These are phyloP conservation scores for Bacterosira constricta DNA, from an alignment of 108 stramenopile genomes.

Conservation along the genomic window DNA sequence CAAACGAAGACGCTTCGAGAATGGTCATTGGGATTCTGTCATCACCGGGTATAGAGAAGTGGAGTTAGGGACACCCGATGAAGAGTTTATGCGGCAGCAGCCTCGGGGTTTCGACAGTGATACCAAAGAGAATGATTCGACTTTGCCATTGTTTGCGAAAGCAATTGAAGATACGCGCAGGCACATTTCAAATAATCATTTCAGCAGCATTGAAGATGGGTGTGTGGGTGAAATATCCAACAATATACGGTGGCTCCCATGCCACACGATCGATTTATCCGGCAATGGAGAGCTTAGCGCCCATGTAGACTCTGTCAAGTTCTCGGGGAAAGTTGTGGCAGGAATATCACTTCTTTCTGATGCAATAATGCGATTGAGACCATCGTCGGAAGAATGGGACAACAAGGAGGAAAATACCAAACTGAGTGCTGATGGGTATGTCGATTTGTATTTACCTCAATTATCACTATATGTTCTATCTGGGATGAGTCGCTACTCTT, in stretches of 20 bases:
- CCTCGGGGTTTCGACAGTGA: neutral
- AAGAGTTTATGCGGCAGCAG: neutral
- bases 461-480: slow-evolving; percentile 74
- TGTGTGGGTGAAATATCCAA: neutral
- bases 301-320: slow-evolving; percentile 91
- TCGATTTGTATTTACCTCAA: slow-evolving; percentile 78
- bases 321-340: slow-evolving; percentile 87
- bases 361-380: slow-evolving; percentile 74
- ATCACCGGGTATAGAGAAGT: slow-evolving; percentile 85
- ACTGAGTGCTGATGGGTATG: slow-evolving; percentile 30
- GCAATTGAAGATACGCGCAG: slow-evolving; percentile 55
- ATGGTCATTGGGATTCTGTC: slow-evolving; percentile 92
- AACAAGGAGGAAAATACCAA: slow-evolving; percentile 10
- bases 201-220: slow-evolving; percentile 20
- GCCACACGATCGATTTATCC: slow-evolving; percentile 86
- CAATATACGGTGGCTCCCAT: slow-evolving; percentile 67
- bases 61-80: slow-evolving; percentile 55
- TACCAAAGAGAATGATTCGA: neutral
- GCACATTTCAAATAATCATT: slow-evolving; percentile 50
- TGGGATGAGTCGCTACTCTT: slow-evolving; percentile 68
- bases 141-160: slow-evolving; percentile 12
- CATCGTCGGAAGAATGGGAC: slow-evolving; percentile 43
- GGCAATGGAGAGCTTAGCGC: slow-evolving; percentile 75
- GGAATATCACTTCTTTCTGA: slow-evolving; percentile 81
- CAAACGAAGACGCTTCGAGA: slow-evolving; percentile 61